Conservation (phyloP, 768 basidiomycete genomes). For the Hebeloma cylindrosporum region DNA sequence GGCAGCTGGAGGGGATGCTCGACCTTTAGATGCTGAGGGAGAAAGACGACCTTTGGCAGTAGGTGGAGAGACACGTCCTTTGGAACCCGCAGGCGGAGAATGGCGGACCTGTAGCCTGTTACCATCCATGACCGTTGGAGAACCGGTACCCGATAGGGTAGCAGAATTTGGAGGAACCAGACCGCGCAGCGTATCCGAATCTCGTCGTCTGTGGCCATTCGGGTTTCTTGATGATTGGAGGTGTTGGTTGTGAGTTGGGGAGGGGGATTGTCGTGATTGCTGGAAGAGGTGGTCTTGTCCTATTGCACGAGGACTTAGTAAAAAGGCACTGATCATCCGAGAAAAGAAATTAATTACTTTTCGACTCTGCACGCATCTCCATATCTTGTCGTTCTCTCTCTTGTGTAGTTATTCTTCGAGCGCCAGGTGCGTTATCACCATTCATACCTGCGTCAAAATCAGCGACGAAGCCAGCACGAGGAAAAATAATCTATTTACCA, state of each 20-base stretch:
- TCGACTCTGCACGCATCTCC: slow-evolving; percentile 47
- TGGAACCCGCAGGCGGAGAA: slow-evolving; percentile 27
- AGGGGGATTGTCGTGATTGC: slow-evolving; percentile 52
- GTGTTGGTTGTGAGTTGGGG: slow-evolving; percentile 34
- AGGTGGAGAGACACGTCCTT: slow-evolving; percentile 20
- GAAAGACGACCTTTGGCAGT: slow-evolving; percentile 27
- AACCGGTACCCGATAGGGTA: slow-evolving; percentile 27
- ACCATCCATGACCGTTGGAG: slow-evolving; percentile 56
- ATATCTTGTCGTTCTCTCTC: slow-evolving; percentile 39
- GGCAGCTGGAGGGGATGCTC: no score
- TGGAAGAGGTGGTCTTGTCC: slow-evolving; percentile 26
- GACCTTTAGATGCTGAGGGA: slow-evolving; percentile 27
- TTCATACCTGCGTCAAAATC: slow-evolving; percentile 23
- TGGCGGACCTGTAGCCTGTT: slow-evolving; percentile 22
- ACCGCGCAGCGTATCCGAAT: slow-evolving; percentile 72
- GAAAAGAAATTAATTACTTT: slow-evolving; percentile 37
- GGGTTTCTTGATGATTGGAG: slow-evolving; percentile 23
- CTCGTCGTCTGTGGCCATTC: slow-evolving; percentile 61
- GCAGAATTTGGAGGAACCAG: slow-evolving; percentile 36
- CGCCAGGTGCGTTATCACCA: slow-evolving; percentile 30
- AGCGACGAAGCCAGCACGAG: neutral
- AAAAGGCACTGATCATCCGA: slow-evolving; percentile 1
- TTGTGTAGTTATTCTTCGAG: slow-evolving; percentile 37
- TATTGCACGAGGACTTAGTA: no score
- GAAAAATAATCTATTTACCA: slow-evolving; percentile 20